Conservation (phyloP, 257 asterid species). For the Solanum rostratum region DNA sequence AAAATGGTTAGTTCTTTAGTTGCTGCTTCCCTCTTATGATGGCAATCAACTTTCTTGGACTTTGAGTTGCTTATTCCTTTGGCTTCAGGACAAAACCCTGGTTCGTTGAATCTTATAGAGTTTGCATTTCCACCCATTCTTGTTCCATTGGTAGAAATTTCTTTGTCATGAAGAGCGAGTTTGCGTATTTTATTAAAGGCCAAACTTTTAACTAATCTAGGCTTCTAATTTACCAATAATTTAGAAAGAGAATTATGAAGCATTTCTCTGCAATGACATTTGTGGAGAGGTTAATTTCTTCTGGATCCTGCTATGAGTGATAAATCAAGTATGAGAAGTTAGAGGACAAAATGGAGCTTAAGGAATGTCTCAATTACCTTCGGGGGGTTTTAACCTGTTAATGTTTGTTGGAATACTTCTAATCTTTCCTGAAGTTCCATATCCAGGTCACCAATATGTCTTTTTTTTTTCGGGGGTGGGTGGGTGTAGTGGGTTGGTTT, state of each 20-base stretch:
- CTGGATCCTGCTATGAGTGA: background rate
- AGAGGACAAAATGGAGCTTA: background rate
- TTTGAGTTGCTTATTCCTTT: background rate
- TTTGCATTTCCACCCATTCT: background rate
- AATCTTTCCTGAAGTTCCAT: background rate
- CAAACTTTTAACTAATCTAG: background rate
- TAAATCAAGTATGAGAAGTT: background rate
- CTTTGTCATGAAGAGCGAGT: background rate
- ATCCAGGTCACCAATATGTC: background rate
- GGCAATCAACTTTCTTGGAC: background rate
- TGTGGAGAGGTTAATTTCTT: background rate
- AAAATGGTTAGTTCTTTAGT: background rate
- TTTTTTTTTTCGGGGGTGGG: background rate
- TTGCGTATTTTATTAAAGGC: background rate
- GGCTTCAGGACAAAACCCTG: background rate
- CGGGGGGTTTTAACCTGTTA: background rate
- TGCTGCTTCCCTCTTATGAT: background rate
- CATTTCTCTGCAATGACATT: background rate
- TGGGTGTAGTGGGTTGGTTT: background rate
- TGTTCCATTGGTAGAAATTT: background rate
- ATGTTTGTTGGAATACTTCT: background rate
- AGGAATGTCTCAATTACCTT: background rate
- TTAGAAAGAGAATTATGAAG: background rate
- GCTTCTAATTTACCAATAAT: background rate
- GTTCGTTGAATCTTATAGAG: background rate